Conservation (phyloP, 2,329 filamentous ascomycete species). For the Emericellopsis cladophorae region DNA sequence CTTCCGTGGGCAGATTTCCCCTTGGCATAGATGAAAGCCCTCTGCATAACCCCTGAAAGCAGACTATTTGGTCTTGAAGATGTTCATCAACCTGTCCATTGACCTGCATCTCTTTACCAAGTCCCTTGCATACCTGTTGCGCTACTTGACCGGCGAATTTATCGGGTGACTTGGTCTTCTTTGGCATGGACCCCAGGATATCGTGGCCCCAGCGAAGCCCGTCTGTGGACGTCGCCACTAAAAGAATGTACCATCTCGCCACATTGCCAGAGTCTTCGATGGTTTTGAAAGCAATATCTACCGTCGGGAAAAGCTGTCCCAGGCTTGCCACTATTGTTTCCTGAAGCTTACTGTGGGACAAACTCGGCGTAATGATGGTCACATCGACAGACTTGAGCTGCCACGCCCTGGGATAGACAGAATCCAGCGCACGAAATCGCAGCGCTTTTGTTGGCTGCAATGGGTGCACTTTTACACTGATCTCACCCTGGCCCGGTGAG, state of each 20-base stretch:
- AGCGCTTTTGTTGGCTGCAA: slow-evolving; percentile 21
- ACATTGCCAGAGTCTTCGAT: slow-evolving; percentile 38
- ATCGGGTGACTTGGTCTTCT: slow-evolving; percentile 18
- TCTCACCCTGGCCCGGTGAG: slow-evolving; percentile 16
- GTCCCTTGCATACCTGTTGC: slow-evolving; percentile 27
- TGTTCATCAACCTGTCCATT: slow-evolving; percentile 40
- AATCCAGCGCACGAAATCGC: slow-evolving; percentile 13
- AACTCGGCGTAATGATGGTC: slow-evolving; percentile 34
- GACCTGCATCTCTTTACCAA: slow-evolving; percentile 29
- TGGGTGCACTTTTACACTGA: slow-evolving; percentile 27
- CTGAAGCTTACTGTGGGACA: slow-evolving; percentile 28
- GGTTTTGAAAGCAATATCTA: slow-evolving; percentile 29
- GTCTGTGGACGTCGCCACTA: slow-evolving; percentile 37
- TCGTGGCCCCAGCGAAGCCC: slow-evolving; percentile 38
- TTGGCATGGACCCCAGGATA: slow-evolving; percentile 24
- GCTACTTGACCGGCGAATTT: slow-evolving; percentile 26
- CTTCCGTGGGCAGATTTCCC: slow-evolving; percentile 7
- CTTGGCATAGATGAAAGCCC: slow-evolving; percentile 35
- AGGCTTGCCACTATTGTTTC: slow-evolving; percentile 26
- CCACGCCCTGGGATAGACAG: slow-evolving; percentile 12
- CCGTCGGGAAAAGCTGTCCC: slow-evolving; percentile 25
- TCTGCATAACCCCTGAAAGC: slow-evolving; percentile 45
- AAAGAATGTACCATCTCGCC: slow-evolving; percentile 39
- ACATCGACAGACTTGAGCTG: slow-evolving; percentile 33
- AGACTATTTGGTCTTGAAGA: slow-evolving; percentile 48